Evolutionary conservation across 2,329 filamentous ascomycete species (phyloP).

Genomic region (Clarireedia hainanense): DNA sequence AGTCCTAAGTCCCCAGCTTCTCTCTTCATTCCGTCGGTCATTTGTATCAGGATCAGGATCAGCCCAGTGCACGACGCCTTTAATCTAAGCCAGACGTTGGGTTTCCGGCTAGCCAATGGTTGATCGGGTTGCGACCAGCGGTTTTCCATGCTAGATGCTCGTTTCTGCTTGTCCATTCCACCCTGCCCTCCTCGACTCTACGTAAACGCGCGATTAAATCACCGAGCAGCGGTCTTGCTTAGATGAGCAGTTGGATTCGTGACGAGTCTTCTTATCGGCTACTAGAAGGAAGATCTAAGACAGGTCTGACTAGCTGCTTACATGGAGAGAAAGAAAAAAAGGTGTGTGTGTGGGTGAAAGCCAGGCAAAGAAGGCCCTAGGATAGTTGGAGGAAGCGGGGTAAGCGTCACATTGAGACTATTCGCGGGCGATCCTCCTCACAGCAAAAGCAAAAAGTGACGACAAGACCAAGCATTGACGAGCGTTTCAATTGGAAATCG

Average conservation of each 20-base stretch:
- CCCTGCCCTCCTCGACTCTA: not conserved
- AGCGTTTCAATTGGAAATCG: too few species aligned
- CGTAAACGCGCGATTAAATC: not conserved
- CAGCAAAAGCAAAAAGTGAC: not conserved
- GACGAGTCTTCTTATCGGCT: too few species aligned
- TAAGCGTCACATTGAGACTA: not conserved
- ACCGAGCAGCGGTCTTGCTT: too few species aligned
- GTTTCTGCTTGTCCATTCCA: too few species aligned
- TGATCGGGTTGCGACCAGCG: not conserved
- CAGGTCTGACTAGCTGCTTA: too few species aligned
- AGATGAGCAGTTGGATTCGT: too few species aligned
- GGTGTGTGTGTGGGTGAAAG: too few species aligned
- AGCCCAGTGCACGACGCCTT: not conserved
- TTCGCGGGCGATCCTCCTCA: not conserved
- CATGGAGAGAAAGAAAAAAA: too few species aligned
- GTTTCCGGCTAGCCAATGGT: not conserved
- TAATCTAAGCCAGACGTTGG: too few species aligned
- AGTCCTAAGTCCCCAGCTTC: too few species aligned
- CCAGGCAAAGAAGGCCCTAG: not conserved
- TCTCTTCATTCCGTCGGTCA: not conserved
- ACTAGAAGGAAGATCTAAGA: too few species aligned
- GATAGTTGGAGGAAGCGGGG: not conserved
- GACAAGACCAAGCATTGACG: too few species aligned
- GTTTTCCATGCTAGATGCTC: not conserved
- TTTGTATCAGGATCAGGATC: not conserved